Conservation (phyloP, 2,329 filamentous ascomycete genomes). For the Aureobasidium namibiae region DNA sequence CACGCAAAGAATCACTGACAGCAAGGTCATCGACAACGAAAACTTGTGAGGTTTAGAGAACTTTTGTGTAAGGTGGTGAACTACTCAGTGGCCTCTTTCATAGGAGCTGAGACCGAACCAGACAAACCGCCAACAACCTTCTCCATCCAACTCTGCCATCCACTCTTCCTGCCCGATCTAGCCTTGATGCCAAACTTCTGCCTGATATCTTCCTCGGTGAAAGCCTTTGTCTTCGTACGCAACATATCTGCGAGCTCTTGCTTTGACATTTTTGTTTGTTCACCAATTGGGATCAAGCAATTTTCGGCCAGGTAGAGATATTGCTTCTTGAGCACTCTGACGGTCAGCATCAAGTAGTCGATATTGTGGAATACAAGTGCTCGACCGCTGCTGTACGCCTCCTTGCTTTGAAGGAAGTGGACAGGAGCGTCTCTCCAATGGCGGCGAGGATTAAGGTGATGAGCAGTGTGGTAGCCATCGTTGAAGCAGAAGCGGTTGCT, state of each 20-base stretch:
- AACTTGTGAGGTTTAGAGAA: neutral
- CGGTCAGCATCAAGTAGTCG: constrained; percentile 69
- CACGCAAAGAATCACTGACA: neutral
- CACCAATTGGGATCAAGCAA: constrained; percentile 65
- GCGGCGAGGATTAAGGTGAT: constrained; percentile 67
- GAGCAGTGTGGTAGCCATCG: constrained; percentile 74
- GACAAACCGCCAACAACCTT: neutral
- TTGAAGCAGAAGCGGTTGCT: constrained; percentile 78
- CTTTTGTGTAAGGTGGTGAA: no score
- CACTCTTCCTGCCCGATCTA: neutral
- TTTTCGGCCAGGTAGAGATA: constrained; percentile 57
- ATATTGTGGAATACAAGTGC: constrained; percentile 75
- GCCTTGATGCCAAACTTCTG: constrained; percentile 41
- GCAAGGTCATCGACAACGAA: neutral
- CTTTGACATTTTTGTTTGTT: constrained; percentile 58
- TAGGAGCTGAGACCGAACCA: neutral
- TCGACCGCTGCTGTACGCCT: constrained; percentile 55
- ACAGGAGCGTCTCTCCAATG: constrained; percentile 77
- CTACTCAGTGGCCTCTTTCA: neutral
- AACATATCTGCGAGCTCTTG: constrained; percentile 57
- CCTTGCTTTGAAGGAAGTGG: constrained; percentile 62
- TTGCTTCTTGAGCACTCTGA: constrained; percentile 60
- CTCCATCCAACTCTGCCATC: neutral
- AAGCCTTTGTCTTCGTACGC: constrained; percentile 54
- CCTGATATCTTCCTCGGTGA: constrained; percentile 56